These are phyloP conservation scores for Neoarthrinium moseri DNA, from an alignment of 2,329 filamentous ascomycete species.

Conservation along the genomic window DNA sequence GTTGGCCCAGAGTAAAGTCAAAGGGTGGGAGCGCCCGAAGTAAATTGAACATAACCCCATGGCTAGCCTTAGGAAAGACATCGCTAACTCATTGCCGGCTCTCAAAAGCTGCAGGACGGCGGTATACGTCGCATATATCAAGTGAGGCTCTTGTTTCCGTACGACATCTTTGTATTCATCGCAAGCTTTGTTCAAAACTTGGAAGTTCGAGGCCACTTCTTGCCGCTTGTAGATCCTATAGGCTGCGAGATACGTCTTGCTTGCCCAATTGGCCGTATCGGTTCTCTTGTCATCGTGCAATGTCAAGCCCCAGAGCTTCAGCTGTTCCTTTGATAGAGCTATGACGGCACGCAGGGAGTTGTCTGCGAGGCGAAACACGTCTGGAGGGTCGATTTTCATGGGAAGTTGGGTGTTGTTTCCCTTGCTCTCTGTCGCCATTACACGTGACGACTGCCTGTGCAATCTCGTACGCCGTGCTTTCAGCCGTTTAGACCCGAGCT, in stretches of 20 bases:
- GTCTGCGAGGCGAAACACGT: neutral
- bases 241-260: neutral
- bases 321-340: neutral
- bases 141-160: neutral
- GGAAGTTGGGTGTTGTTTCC: neutral
- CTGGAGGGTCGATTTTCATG: neutral
- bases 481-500: constrained; percentile 1
- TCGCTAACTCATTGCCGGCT: neutral
- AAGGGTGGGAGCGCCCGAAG: neutral
- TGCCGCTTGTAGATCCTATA: neutral
- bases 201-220: constrained; percentile 2
- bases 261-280: neutral
- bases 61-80: neutral
- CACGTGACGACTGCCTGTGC: neutral
- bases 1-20: neutral
- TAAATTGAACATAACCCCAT: neutral
- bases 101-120: neutral
- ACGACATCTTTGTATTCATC: constrained; percentile 1
- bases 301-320: neutral
- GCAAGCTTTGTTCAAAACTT: constrained; percentile 4
- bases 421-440: neutral
- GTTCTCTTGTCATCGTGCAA: neutral
- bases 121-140: neutral
- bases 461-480: neutral
- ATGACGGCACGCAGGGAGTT: neutral